phyloP scores from a whole-genome alignment of 2,329 filamentous ascomycete species.

The Cercospora sp. region DNA sequence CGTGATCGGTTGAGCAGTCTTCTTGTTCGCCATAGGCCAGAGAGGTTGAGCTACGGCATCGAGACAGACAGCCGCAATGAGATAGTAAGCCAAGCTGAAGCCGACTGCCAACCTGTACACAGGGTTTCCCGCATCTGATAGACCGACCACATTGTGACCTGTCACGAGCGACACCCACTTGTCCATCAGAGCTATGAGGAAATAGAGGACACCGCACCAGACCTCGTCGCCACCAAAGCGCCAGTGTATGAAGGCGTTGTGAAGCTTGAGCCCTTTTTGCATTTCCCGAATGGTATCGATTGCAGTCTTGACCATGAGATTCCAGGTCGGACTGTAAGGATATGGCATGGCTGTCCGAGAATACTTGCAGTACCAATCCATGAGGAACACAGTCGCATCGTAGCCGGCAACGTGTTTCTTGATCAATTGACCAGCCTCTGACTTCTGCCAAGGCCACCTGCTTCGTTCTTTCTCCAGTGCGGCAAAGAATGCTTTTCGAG shows the following conservation, averaged over 20 bases:
- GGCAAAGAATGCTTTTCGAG: slow-evolving; percentile 48
- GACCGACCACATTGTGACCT: slow-evolving; percentile 45
- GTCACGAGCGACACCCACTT: slow-evolving; percentile 56
- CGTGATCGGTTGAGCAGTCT: slow-evolving; percentile 23
- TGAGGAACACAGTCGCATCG: slow-evolving; percentile 55
- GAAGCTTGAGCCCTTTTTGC: slow-evolving; percentile 57
- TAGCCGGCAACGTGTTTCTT: slow-evolving; percentile 54
- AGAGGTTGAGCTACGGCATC: slow-evolving; percentile 48
- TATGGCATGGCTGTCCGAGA: slow-evolving; percentile 52
- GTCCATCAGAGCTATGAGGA: slow-evolving; percentile 57
- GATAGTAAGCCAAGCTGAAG: slow-evolving; percentile 59
- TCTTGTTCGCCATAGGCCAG: slow-evolving; percentile 28
- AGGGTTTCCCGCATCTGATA: slow-evolving; percentile 39
- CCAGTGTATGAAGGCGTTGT: slow-evolving; percentile 61
- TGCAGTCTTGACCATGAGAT: slow-evolving; percentile 58
- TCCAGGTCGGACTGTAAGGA: slow-evolving; percentile 59
- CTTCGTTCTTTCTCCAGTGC: slow-evolving; percentile 50
- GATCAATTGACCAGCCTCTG: slow-evolving; percentile 51
- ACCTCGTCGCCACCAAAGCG: slow-evolving; percentile 58
- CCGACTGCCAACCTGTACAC: slow-evolving; percentile 52
- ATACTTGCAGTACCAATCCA: slow-evolving; percentile 55
- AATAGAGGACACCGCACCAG: slow-evolving; percentile 57
- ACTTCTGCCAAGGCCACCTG: slow-evolving; percentile 47
- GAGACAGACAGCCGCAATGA: slow-evolving; percentile 58
- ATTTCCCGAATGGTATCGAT: slow-evolving; percentile 55